phyloP scores from a whole-genome alignment of 2,329 filamentous ascomycete species.

The Penicillium hordei region DNA sequence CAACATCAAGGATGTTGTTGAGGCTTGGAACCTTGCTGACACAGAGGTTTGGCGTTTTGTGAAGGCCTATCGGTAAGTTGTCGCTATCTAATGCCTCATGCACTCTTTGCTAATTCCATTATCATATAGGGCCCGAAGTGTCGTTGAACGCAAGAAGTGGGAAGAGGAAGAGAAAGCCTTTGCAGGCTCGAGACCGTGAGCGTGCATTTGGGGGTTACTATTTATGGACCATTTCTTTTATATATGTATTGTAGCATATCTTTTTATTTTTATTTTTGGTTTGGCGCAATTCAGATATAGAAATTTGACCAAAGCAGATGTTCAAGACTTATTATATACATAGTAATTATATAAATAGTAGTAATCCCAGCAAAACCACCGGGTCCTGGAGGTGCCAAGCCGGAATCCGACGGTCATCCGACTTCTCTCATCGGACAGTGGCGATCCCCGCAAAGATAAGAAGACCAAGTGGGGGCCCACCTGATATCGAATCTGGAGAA shows the following conservation, averaged over 20 bases:
- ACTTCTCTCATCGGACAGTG: slow-evolving; percentile 32
- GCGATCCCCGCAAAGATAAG: slow-evolving; percentile 39
- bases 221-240: slow-evolving; percentile 8
- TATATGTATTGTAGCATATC: slow-evolving; percentile 14
- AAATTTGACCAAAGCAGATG: background rate
- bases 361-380: slow-evolving; percentile 5
- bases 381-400: background rate
- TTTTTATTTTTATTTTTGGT: background rate
- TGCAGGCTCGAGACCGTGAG: slow-evolving; percentile 46
- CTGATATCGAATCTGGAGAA: slow-evolving; percentile 13
- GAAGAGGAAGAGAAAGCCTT: slow-evolving; percentile 60
- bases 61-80: slow-evolving; percentile 52
- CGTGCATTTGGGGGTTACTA: background rate
- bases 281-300: slow-evolving; percentile 15
- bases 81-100: background rate
- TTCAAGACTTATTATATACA: background rate
- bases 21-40: slow-evolving; percentile 61
- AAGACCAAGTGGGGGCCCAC: slow-evolving; percentile 8
- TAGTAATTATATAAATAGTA: background rate
- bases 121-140: slow-evolving; percentile 49
- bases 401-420: slow-evolving; percentile 5
- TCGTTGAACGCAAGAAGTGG: slow-evolving; percentile 59
- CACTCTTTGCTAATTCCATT: slow-evolving; percentile 7
- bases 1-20: slow-evolving; percentile 46
- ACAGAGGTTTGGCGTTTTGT: slow-evolving; percentile 66